These are phyloP conservation scores for Spraguea lophii DNA, from an alignment of 371 early-diverging fungal species.

Conservation along the genomic window DNA sequence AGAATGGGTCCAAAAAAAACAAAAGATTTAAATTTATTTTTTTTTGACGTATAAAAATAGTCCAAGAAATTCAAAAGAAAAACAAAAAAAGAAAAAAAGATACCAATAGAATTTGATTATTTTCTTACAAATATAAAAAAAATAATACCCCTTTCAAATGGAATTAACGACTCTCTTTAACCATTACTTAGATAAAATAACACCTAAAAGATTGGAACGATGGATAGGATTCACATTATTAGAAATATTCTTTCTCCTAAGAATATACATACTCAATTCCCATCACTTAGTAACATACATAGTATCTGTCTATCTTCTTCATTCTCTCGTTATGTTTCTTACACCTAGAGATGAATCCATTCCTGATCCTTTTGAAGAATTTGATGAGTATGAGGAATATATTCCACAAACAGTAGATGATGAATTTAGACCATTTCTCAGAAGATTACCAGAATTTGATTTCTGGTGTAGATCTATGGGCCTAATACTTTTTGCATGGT, in stretches of 20 bases:
- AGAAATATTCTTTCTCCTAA: slow-evolving; percentile 25
- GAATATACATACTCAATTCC: slow-evolving; percentile 17
- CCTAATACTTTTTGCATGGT: slow-evolving; percentile 12
- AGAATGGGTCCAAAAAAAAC: no score
- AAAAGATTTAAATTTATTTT: no score
- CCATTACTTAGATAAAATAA: slow-evolving; percentile 34
- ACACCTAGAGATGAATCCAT: slow-evolving; percentile 42
- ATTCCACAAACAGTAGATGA: slow-evolving; percentile 51
- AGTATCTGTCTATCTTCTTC: slow-evolving; percentile 42
- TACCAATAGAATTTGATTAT: not conserved
- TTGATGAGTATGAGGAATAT: slow-evolving; percentile 31
- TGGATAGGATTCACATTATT: slow-evolving; percentile 25
- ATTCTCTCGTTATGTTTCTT: slow-evolving; percentile 41
- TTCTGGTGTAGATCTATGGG: slow-evolving; percentile 57
- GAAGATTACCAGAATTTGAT: slow-evolving; percentile 94
- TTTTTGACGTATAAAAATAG: no score
- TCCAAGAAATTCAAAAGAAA: no score
- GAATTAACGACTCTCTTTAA: slow-evolving; percentile 26
- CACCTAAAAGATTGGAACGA: slow-evolving; percentile 17
- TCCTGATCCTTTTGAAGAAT: slow-evolving; percentile 44
- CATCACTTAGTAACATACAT: slow-evolving; percentile 42
- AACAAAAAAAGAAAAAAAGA: no score
- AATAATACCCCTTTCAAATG: slow-evolving; percentile 9
- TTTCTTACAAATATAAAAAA: not conserved
- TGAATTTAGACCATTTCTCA: slow-evolving; percentile 86